Evolutionary conservation across 2,329 filamentous ascomycete genomes (phyloP).

Genomic region (Aurifilum marmelostoma): DNA sequence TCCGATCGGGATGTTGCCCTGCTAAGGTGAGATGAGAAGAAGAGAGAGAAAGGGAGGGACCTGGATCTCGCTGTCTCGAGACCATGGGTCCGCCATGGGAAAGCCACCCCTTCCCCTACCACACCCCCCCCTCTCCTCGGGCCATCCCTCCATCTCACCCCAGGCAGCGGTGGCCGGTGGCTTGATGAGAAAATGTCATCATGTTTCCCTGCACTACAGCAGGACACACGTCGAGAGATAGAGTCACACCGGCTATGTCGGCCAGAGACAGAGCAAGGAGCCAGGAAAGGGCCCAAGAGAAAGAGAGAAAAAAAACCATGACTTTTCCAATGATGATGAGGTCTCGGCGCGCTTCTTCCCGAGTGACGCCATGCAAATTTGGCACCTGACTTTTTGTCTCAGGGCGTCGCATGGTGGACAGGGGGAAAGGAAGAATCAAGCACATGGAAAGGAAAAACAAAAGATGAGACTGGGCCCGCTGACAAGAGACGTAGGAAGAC

Average conservation of each 20-base stretch:
- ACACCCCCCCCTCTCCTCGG: neutral
- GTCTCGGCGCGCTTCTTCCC: neutral
- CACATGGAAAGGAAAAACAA: neutral
- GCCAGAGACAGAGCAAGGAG: neutral
- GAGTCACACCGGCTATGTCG: neutral
- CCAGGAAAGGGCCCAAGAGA: neutral
- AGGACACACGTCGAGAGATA: neutral
- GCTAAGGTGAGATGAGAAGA: neutral
- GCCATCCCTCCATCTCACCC: neutral
- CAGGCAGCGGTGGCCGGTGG: constrained; percentile 3
- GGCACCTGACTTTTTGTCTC: constrained; percentile 17
- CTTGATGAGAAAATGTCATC: constrained; percentile 1
- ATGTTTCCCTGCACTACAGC: neutral
- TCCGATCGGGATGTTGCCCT: constrained; percentile 6
- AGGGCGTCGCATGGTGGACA: constrained; percentile 4
- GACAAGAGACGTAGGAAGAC: neutral
- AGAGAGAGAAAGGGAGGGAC: too few species aligned
- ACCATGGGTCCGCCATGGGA: neutral
- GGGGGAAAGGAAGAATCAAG: neutral
- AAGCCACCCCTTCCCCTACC: too few species aligned
- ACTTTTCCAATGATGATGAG: neutral
- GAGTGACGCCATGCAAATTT: constrained; percentile 13
- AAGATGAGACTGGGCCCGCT: neutral
- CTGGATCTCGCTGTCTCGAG: neutral
- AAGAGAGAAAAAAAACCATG: neutral